phyloP scores from a whole-genome alignment of 2,329 filamentous ascomycete species.

The Diaporthe vexans region DNA sequence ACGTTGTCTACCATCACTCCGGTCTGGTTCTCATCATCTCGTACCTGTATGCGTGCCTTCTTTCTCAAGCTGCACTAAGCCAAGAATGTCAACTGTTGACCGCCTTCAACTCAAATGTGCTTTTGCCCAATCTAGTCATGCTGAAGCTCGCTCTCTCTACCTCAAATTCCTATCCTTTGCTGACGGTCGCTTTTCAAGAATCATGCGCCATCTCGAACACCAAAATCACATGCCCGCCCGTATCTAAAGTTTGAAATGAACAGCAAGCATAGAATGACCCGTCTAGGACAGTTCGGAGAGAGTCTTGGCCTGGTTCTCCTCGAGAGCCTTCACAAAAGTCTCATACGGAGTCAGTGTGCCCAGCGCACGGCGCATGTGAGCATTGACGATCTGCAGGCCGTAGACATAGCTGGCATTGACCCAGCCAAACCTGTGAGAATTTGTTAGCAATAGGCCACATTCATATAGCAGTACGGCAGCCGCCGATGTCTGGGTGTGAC shows the following conservation, averaged over 20 bases:
- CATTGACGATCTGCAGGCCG: constrained; percentile 88
- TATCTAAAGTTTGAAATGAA: constrained; percentile 5
- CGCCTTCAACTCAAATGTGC: not conserved
- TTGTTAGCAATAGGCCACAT: not conserved
- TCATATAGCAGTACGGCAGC: constrained; percentile 2
- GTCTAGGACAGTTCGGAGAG: constrained; percentile 59
- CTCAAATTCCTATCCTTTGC: constrained; percentile 13
- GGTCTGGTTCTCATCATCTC: constrained; percentile 7
- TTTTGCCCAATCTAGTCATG: constrained; percentile 10
- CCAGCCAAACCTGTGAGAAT: constrained; percentile 85
- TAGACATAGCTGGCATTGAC: constrained; percentile 98
- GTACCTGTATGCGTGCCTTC: not conserved
- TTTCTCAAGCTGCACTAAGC: not conserved
- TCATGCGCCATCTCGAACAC: constrained; percentile 9
- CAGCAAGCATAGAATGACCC: not conserved
- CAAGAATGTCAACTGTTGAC: constrained; percentile 4
- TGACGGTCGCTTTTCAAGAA: constrained; percentile 4
- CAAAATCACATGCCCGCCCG: constrained; percentile 14
- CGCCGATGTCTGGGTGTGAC: constrained; percentile 53
- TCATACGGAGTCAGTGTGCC: constrained; percentile 91
- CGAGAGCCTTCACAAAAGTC: constrained; percentile 79
- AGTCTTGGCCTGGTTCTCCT: constrained; percentile 67
- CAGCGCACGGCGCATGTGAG: constrained; percentile 89
- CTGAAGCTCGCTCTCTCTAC: not conserved
- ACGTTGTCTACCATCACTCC: not conserved